Base-by-base conservation (phyloP, 208 protist genomes). In the Trypanosoma avium region DNA sequence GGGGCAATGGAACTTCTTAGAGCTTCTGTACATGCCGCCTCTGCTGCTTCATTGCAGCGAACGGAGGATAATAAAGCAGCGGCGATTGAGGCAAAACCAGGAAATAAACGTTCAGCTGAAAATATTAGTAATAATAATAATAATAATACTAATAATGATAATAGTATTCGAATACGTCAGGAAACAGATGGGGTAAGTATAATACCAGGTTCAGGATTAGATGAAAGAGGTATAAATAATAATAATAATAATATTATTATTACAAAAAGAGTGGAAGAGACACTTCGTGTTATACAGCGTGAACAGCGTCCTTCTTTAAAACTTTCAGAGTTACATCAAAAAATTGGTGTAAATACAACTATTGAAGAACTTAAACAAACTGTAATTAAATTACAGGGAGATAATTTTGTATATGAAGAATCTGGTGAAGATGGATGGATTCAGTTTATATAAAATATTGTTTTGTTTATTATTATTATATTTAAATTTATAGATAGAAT, bases 1-100 rank as follows among this genome's bases (percentile, higher is more conserved):
- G 83, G 73, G 4, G 97, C 95, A 0, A 94, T 95, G 82, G 71
- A 76, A 61, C 74, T 97, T 27, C 65, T 97, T 27, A 75, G 88
- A 0, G 67, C 83, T 3, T 91, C 84, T 12, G 91, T 97, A 26
- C 81, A 97, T 69, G 91, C 88, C 26, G 82, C 88, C 10, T 73
- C 78, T 13, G 75, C 82, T 19, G 91, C 91, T 9, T 80, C 76
- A 15, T 33, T 85, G 69, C 82, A 87, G 68, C 85, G 88, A 15
- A 49, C 54, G 8, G 76, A 82, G 12, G 90, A 96, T 70, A 88
- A 96, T 46, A 43, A 61, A 3, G 47, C 50, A 21, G 63, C 83
- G 4, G 53, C 69, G 0, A 73, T 70, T 35, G 87, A 93, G 64
- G 43, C n/a, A 4, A 9, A 22, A 32, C 38, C 2, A 17, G 61